Evolutionary conservation across 2,329 filamentous ascomycete species (phyloP).

Genomic region (Xylaria sp.): DNA sequence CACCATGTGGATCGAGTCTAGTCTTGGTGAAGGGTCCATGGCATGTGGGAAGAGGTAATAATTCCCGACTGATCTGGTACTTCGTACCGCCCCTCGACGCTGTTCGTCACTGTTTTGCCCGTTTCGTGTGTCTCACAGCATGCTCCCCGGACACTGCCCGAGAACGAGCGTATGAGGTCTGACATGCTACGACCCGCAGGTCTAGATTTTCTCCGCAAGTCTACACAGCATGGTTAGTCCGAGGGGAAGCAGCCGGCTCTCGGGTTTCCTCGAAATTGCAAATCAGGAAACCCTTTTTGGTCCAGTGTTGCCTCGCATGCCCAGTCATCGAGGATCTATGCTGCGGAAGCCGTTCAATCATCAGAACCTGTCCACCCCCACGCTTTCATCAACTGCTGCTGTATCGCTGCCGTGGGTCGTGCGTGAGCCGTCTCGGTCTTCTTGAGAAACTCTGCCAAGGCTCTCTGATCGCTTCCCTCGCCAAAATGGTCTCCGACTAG

Average conservation of each 20-base stretch:
- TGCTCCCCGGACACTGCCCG: background rate
- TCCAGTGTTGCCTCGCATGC: background rate
- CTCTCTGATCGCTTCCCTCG: constrained; percentile 59
- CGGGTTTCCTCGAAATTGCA: background rate
- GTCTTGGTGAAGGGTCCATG: constrained; percentile 7
- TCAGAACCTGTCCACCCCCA: constrained; percentile 59
- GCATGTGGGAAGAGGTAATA: constrained; percentile 28
- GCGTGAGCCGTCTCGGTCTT: constrained; percentile 63
- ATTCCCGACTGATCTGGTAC: constrained; percentile 29
- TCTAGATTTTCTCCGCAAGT: constrained; percentile 3
- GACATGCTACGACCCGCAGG: constrained; percentile 8
- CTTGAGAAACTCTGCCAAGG: constrained; percentile 59
- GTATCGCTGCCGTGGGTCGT: constrained; percentile 62
- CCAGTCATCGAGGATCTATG: background rate
- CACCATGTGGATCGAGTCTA: constrained; percentile 17
- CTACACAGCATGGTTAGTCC: background rate
- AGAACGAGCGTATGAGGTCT: constrained; percentile 4
- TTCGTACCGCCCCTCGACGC: background rate
- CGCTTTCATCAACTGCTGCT: constrained; percentile 58
- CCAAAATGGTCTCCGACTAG: constrained; percentile 62
- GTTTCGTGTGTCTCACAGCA: background rate
- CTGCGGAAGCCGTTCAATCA: constrained; percentile 31
- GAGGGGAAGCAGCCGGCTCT: background rate
- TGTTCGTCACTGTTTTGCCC: background rate
- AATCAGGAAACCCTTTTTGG: constrained; percentile 11